Percentiles rank a stretch among this genome's conserved stretches.
These are phyloP conservation scores for Abrus pulchellus DNA, from an alignment of 306 rosid genomes.

Conservation along the genomic window DNA sequence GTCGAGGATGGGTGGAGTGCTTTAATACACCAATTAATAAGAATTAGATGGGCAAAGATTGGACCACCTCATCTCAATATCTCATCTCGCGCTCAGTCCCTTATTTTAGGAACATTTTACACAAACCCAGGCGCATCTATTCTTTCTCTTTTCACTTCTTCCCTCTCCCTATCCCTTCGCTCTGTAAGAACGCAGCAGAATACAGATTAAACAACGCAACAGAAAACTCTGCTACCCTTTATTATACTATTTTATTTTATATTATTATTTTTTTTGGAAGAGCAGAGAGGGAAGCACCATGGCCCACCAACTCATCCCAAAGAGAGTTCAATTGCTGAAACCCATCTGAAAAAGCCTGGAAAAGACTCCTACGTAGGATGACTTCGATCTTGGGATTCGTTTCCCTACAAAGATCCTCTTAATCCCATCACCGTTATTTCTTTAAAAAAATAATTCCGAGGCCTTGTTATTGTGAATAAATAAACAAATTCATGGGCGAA, in stretches of 20 bases:
- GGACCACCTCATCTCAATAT: slow-evolving; percentile 88
- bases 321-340: slow-evolving; percentile 50
- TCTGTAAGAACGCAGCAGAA: slow-evolving; percentile 11
- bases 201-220: slow-evolving; percentile 39
- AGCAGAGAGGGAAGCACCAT: neutral
- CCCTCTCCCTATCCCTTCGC: neutral
- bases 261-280: neutral
- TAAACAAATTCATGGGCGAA: neutral
- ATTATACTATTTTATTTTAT: neutral
- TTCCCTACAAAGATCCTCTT: slow-evolving; percentile 49
- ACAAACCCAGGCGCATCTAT: slow-evolving; percentile 57
- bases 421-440: neutral
- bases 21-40: slow-evolving; percentile 73
- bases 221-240: slow-evolving; percentile 30
- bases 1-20: slow-evolving; percentile 64
- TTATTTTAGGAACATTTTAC: slow-evolving; percentile 66
- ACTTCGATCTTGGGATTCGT: slow-evolving; percentile 65
- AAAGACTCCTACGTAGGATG: slow-evolving; percentile 65
- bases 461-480: neutral
- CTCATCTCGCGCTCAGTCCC: slow-evolving; percentile 55
- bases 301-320: slow-evolving; percentile 50
- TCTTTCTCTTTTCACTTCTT: slow-evolving; percentile 29
- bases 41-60: slow-evolving; percentile 67
- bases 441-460: neutral
- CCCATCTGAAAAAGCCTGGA: slow-evolving; percentile 77